Percentiles rank a stretch among this genome's conserved stretches.
Conservation (phyloP, 2,329 filamentous ascomycete species). For the Cladophialophora chaetospira region DNA sequence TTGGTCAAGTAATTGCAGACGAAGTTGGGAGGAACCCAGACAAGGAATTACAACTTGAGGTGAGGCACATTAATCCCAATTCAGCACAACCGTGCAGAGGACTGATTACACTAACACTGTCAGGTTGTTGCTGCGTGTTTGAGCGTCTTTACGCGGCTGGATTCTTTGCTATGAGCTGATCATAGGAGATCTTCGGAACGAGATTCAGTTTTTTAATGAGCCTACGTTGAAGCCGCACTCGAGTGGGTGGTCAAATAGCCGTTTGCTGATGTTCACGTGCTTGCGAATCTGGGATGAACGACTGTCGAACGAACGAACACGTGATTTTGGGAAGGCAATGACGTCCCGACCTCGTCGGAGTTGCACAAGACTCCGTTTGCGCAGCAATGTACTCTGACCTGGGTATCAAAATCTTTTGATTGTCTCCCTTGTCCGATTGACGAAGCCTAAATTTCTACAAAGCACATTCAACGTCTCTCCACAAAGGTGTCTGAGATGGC, state of each 20-base stretch:
- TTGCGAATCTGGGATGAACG: background rate
- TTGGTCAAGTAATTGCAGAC: slow-evolving; percentile 83
- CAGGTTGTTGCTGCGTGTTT: slow-evolving; percentile 88
- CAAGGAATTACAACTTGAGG: slow-evolving; percentile 94
- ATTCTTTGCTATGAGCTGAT: slow-evolving; percentile 75
- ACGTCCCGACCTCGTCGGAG: too few species aligned
- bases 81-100: slow-evolving; percentile 30
- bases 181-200: background rate
- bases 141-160: slow-evolving; percentile 95
- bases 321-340: background rate
- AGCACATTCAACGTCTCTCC: too few species aligned
- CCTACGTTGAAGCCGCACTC: too few species aligned
- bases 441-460: too few species aligned
- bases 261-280: too few species aligned
- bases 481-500: too few species aligned
- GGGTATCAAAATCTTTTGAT: background rate
- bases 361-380: too few species aligned
- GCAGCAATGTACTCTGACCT: too few species aligned
- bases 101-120: slow-evolving; percentile 8
- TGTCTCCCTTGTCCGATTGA: too few species aligned
- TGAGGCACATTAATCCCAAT: slow-evolving; percentile 47
- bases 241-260: too few species aligned
- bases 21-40: slow-evolving; percentile 86
- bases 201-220: background rate
- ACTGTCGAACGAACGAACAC: background rate